Evolutionary conservation across 2,329 filamentous ascomycete species (phyloP), one percentile per base, ranked within the genome.

Genomic region (Penicillium sp.): DNA sequence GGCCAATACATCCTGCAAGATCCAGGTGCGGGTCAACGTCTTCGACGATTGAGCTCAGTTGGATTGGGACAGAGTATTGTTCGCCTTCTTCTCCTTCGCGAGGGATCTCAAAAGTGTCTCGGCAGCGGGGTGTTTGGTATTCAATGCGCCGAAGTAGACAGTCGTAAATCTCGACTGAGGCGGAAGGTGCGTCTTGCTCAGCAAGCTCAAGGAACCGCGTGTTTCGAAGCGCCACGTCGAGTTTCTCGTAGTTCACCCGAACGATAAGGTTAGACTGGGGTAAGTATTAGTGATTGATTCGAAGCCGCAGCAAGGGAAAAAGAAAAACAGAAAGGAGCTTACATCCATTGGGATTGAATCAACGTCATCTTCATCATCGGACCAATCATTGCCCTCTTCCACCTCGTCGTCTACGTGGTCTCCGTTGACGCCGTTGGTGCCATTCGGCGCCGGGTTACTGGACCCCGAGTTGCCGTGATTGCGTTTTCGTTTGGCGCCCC

Each of bases 181-280:
- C 85, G 39, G 86, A 80, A 42, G 91, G 89, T 21, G 94, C 81
- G 32, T 83, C 80, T 50, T 88, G 84, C 49, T 86, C 81, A 1
- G 86, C 90, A 54, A 91, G 83, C n/a, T 85, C 80, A 50, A 87
- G 84, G 3, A 97, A 84, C 21, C 86, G 84, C 60, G 87, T 82
- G 65, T 91, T 96, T 54, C 93, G 89, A 59, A 96, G 79, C 47
- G 89, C 86, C 10, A 97, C 89, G 7, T 87, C 79, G 56, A 91
- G 90, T 71, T 93, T 95, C 53, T 92, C 88, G 66, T 90, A 87
- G 68, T 96, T 97, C 52, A 97, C 79, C 29, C 87, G 85, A 46
- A 97, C 79, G 35, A 92, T 81, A 60, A 91, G 79, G 55, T 88
- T 83, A 47, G 85, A 82, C 86, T 95, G 68, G 18, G 9, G 2